Conservation (phyloP, 345 rosid genomes). For the Euphorbia pulcherrima region DNA sequence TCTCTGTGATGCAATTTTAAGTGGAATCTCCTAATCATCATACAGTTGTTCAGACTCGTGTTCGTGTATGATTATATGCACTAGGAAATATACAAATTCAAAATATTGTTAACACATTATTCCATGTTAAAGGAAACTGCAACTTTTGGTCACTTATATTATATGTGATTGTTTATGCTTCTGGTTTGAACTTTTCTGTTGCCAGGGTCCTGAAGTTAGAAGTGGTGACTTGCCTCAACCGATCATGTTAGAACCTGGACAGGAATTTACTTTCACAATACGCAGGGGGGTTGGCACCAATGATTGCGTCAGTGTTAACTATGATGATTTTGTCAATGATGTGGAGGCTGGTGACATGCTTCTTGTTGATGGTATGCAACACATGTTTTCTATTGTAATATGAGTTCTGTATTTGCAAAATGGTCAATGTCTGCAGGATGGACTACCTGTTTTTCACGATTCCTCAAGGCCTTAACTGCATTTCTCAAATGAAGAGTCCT, state of each 20-base stretch:
- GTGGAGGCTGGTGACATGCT: constrained; percentile 96
- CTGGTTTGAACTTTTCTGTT: constrained; percentile 7
- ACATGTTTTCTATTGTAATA: neutral
- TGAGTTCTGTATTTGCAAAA: neutral
- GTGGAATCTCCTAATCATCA: neutral
- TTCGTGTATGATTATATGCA: neutral
- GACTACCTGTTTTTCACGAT: neutral
- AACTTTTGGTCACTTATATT: neutral
- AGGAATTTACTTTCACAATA: constrained; percentile 91
- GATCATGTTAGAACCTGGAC: constrained; percentile 59
- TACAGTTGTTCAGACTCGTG: neutral
- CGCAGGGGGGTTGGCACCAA: constrained; percentile 81
- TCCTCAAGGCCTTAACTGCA: neutral
- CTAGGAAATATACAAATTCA: neutral
- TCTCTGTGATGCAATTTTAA: neutral
- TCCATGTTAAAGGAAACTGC: neutral
- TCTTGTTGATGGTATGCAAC: constrained; percentile 86
- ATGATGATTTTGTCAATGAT: constrained; percentile 91
- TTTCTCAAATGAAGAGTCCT: neutral
- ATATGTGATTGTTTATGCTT: neutral
- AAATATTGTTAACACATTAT: neutral
- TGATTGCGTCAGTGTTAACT: constrained; percentile 91
- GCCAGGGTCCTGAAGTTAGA: constrained; percentile 96
- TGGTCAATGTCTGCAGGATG: neutral
- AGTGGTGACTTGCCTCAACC: constrained; percentile 99